Evolutionary conservation across 208 protist species (phyloP), one percentile per base, ranked within the genome.

Genomic region (Blechomonas ayalai): DNA sequence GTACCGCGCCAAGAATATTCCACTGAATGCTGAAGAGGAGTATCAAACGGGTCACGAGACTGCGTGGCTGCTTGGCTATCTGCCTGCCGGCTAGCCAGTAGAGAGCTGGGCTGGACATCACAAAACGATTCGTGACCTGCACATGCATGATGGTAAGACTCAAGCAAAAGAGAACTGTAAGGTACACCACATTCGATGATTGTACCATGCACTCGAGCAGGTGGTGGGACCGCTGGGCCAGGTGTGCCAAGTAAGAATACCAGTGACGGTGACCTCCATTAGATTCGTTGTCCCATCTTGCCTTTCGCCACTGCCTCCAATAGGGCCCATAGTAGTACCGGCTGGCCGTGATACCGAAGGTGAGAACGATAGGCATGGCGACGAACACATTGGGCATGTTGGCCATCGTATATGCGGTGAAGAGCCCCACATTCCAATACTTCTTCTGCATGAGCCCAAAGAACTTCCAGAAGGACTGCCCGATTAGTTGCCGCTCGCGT

Each of bases 41-140:
- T 22, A 77, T 66, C 8, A 74, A 29, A 33, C 67, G 41, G 42
- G 63, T 79, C 16, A 16, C 37, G 0, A 37, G 26, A 32, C 46
- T 49, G 48, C 31, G 45, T 19, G 67, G 74, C 20, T 55, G 37
- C 34, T 25, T 26, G n/a, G 70, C 66, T 46, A 82, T 27, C 57
- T 83, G 69, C 39, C 49, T 19, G 16, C 67, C 73, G 22, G 60
- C 48, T 31, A 88, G 38, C 66, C 70, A 82, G 62, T 79, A 85
- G 7, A 88, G 42, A 2, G 78, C 74, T 3, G 82, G 82, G 35
- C 63, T 73, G 1, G 66, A 59, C 63, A 78, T 72, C 23, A 88
- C 34, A 42, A 91, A 85, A 2, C 82, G 67, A 47, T 78, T 91
- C 13, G 70, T 71, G 7, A 91, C 82, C 47, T 91, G 77, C 6